A percentile compares a stretch with the other conserved stretches of the same genome.
phyloP scores from a whole-genome alignment of 345 rosid species.

The Syzygium aqueum region DNA sequence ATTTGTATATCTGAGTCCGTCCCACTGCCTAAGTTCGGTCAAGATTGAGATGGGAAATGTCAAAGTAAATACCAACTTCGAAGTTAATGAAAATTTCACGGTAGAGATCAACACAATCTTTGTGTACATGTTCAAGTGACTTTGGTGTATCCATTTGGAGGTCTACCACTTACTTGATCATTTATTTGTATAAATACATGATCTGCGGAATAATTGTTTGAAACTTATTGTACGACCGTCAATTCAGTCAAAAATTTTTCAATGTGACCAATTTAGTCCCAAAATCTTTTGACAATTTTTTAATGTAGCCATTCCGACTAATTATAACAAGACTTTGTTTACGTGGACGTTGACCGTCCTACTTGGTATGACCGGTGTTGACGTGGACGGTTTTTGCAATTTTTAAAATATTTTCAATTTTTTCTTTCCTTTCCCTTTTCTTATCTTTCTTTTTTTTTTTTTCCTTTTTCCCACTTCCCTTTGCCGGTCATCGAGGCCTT shows the following conservation, averaged over 20 bases:
- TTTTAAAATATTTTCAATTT: neutral
- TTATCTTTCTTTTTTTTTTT: neutral
- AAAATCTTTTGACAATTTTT: neutral
- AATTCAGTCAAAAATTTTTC: neutral
- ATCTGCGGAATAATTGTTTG: neutral
- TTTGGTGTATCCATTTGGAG: neutral
- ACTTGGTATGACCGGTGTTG: rapidly evolving
- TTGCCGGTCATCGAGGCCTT: rapidly evolving
- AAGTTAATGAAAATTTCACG: neutral
- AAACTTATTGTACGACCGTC: neutral
- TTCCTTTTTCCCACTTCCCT: neutral
- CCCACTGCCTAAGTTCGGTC: neutral
- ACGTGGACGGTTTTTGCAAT: neutral
- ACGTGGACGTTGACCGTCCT: rapidly evolving
- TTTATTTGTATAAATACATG: neutral
- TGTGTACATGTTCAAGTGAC: neutral
- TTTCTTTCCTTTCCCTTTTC: neutral
- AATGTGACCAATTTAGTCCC: neutral
- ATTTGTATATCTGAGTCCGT: neutral
- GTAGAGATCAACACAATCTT: neutral
- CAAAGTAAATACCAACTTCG: neutral
- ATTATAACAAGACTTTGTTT: rapidly evolving
- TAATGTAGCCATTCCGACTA: rapidly evolving
- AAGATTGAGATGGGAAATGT: neutral
- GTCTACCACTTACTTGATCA: neutral